A percentile compares a stretch with the other conserved stretches of the same genome.
Evolutionary conservation across 108 stramenopile species (phyloP).

Genomic region (Cyclostephanos invisitatus): DNA sequence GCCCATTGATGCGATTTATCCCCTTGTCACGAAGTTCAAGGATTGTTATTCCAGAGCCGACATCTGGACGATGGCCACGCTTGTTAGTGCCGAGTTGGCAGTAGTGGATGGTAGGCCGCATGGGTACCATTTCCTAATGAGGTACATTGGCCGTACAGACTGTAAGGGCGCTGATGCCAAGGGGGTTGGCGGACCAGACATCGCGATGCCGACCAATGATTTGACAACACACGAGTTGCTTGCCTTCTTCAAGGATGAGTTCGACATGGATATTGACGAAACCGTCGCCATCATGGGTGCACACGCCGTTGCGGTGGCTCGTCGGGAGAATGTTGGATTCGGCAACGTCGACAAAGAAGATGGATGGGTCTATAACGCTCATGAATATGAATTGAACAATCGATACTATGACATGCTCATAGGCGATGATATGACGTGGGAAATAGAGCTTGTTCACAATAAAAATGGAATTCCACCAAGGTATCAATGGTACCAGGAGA

Average conservation of each 20-base stretch:
- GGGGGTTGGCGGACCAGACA: constrained; percentile 32
- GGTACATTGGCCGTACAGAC: constrained; percentile 34
- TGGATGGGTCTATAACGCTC: constrained; percentile 21
- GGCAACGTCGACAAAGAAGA: constrained; percentile 42
- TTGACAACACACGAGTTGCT: constrained; percentile 32
- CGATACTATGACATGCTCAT: constrained; percentile 20
- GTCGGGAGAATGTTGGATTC: constrained; percentile 49
- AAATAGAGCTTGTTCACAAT: constrained; percentile 21
- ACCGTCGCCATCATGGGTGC: constrained; percentile 66
- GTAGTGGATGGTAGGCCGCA: constrained; percentile 21
- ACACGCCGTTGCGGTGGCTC: constrained; percentile 52
- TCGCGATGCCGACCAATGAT: constrained; percentile 17
- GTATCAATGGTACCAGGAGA: constrained; percentile 36
- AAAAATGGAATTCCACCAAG: constrained; percentile 39
- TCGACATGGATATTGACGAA: constrained; percentile 47
- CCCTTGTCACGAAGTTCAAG: constrained; percentile 36
- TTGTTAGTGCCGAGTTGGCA: constrained; percentile 51
- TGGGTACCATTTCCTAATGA: constrained; percentile 35
- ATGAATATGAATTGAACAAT: constrained; percentile 16
- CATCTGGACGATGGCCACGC: constrained; percentile 56
- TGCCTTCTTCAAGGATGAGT: constrained; percentile 48
- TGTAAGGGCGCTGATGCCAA: constrained; percentile 30
- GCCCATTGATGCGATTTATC: constrained; percentile 47
- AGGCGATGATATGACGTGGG: constrained; percentile 1
- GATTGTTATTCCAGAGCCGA: constrained; percentile 50